Evolutionary conservation across 1,284 basidiomycete species (phyloP), one percentile per base, ranked within the genome.

Genomic region (Sanghuangporus weigelae): DNA sequence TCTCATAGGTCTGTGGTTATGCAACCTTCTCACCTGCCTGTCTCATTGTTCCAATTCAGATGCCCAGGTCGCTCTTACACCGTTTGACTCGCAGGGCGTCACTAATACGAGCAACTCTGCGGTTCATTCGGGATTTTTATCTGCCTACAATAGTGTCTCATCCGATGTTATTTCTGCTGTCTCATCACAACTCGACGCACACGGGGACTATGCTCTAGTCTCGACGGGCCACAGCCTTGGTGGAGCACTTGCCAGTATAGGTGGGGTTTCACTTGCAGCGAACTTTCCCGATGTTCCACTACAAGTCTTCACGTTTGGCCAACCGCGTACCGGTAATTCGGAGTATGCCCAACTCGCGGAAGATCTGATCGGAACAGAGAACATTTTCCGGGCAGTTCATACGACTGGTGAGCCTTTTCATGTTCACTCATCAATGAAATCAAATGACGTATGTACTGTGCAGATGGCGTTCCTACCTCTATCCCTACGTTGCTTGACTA

Each of bases 211-310:
- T 66, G 62, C 74, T 0, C 71, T 83, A 53, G 76, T 79, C 5
- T 78, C 77, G 0, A 76, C 75, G 1, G 82, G 81, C 0, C 82
- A 84, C 67, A 82, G 80, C 1, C 71, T 83, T 5, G 82, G 81
- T 11, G 81, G 80, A 2, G 73, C 81, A 4, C 66, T 84, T 39
- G 74, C 82, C 0, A 71, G 77, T 7, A 69, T 83, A 2, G 79
- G 76, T 8, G 78, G 77, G 1, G 69, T 81, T 5, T 71, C 77
- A 5, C 57, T 83, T 26, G 72, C 77, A 66, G 70, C 74, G 57
- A 77, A 76, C 40, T 79, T 79, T 67, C 75, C 75, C 0, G 70
- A 69, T n/a, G 69, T 54, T 77, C 64, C 71, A 55, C 70, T 79
- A 21, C 71, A 74, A 38, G 73, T 75, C 12, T 81, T 80, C 68